A percentile compares a stretch with the other conserved stretches of the same genome.
These are phyloP conservation scores for Echites panduratus DNA, from an alignment of 257 asterid species.

Conservation along the genomic window DNA sequence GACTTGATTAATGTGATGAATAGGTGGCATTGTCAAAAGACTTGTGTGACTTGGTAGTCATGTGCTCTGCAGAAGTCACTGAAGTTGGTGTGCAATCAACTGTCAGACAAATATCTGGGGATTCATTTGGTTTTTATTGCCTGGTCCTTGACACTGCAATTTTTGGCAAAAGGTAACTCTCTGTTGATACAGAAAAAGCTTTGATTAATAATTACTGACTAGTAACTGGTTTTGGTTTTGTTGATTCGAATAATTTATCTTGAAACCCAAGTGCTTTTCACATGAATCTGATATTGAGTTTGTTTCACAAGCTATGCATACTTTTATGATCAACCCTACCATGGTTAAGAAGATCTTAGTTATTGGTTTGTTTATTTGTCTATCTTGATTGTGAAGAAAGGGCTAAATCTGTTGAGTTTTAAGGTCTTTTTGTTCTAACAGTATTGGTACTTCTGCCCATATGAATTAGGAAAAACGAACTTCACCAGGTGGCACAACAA, in stretches of 20 bases:
- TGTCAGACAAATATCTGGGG: constrained; percentile 31
- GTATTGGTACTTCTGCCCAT: constrained; percentile 10
- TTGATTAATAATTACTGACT: not conserved
- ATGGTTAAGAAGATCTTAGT: not conserved
- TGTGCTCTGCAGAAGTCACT: constrained; percentile 65
- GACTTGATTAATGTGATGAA: constrained; percentile 19
- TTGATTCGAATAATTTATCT: not conserved
- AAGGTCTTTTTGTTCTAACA: constrained; percentile 2
- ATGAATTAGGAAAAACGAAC: constrained; percentile 73
- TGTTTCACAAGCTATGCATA: not conserved
- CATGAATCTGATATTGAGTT: not conserved
- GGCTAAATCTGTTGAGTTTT: not conserved
- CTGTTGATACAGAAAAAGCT: not conserved
- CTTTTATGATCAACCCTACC: not conserved
- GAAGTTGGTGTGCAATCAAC: constrained; percentile 36
- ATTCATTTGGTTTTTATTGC: constrained; percentile 57
- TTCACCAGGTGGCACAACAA: constrained; percentile 93
- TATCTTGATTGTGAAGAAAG: constrained; percentile 7
- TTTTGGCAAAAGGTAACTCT: constrained; percentile 63
- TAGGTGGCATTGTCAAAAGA: constrained; percentile 84
- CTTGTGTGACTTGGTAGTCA: constrained; percentile 54
- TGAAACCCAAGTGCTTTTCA: not conserved
- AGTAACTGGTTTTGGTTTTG: not conserved
- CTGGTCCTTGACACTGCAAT: constrained; percentile 78
- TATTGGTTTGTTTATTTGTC: not conserved